Conservation (phyloP, 768 basidiomycete species). For the Cyclocybe aegerita region DNA sequence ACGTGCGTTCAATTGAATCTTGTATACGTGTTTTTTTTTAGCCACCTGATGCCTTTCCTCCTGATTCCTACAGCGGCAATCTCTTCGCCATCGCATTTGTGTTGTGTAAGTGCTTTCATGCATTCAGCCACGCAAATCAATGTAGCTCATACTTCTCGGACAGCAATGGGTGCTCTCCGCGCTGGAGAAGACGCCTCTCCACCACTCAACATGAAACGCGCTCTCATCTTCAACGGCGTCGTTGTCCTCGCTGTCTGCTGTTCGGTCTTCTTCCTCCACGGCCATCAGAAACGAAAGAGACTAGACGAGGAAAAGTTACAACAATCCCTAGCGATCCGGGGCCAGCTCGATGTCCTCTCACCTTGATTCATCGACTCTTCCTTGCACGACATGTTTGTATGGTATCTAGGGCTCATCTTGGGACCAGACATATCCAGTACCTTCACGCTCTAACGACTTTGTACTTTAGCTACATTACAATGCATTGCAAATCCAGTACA, state of each 20-base stretch:
- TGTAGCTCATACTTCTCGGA: neutral
- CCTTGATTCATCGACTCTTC: neutral
- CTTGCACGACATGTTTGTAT: too few species aligned
- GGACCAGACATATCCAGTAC: too few species aligned
- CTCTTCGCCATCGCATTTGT: slow-evolving; percentile 61
- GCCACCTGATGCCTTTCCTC: slow-evolving; percentile 1
- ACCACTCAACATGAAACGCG: slow-evolving; percentile 70
- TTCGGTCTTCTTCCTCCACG: slow-evolving; percentile 51
- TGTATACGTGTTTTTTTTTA: neutral
- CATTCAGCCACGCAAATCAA: neutral
- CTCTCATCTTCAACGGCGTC: slow-evolving; percentile 65
- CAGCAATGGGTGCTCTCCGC: slow-evolving; percentile 70
- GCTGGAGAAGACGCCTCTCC: slow-evolving; percentile 59
- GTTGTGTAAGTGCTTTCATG: slow-evolving; percentile 41
- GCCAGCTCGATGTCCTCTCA: neutral
- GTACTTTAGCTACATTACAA: too few species aligned
- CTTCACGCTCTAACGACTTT: too few species aligned
- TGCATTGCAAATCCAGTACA: too few species aligned
- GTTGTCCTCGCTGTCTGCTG: slow-evolving; percentile 39
- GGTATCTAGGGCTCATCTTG: too few species aligned
- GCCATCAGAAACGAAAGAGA: slow-evolving; percentile 61
- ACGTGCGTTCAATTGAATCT: slow-evolving; percentile 39
- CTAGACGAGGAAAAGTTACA: slow-evolving; percentile 53
- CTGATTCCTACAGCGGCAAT: slow-evolving; percentile 51
- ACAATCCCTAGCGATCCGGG: slow-evolving; percentile 9